Conservation (phyloP, 73 alveolate genomes). For the Blepharisma stoltei region DNA sequence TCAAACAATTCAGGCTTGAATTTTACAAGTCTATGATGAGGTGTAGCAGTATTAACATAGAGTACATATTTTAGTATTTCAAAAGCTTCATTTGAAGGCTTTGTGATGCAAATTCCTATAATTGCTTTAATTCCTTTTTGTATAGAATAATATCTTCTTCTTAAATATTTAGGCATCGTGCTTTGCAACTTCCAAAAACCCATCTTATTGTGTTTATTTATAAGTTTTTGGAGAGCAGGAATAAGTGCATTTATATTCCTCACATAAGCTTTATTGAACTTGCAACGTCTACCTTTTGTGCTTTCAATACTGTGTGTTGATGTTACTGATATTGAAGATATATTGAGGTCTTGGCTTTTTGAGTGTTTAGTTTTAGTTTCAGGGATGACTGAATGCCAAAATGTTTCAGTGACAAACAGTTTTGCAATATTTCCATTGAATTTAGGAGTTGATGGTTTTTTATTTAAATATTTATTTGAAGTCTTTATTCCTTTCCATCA, state of each 20-base stretch:
- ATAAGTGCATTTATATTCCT: slow-evolving; percentile 1
- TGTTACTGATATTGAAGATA: too few relatives aligned
- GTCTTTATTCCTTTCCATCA: too few relatives aligned
- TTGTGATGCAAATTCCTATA: slow-evolving; percentile 11
- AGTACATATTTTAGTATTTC: neutral
- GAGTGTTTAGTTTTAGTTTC: too few relatives aligned
- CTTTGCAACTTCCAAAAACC: neutral
- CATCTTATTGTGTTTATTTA: neutral
- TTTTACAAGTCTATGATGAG: neutral
- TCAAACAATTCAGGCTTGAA: slow-evolving; percentile 1
- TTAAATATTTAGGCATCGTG: neutral
- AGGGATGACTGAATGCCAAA: too few relatives aligned
- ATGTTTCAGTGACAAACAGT: too few relatives aligned
- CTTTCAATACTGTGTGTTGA: neutral
- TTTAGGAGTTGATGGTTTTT: too few relatives aligned
- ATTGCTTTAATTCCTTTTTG: slow-evolving; percentile 30
- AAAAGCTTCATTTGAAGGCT: neutral
- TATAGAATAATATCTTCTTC: slow-evolving; percentile 19
- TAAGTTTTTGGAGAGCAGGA: slow-evolving; percentile 8
- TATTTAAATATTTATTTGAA: too few relatives aligned
- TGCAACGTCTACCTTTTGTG: neutral
- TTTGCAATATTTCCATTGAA: too few relatives aligned
- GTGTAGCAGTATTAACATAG: neutral
- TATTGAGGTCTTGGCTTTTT: too few relatives aligned
- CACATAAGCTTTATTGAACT: neutral